Conservation (phyloP, 495 filamentous ascomycete genomes). For the Wilcoxina mikolae region DNA sequence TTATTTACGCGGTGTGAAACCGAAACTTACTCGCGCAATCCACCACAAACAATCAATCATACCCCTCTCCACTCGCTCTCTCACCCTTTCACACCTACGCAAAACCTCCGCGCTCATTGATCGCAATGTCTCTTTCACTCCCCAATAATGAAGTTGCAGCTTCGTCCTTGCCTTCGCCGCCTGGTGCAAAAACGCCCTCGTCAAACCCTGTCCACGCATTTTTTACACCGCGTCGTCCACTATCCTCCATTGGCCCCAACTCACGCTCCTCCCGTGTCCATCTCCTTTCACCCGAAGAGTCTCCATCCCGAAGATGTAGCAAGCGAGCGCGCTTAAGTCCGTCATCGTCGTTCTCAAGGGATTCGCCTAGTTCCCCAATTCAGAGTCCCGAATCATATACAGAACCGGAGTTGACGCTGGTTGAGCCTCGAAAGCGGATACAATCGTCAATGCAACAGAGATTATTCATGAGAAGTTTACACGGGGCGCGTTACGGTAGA, state of each 20-base stretch:
- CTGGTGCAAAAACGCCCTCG: conserved; percentile 13
- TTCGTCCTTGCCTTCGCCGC: conserved; percentile 20
- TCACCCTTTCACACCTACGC: not conserved
- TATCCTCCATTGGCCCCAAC: conserved; percentile 13
- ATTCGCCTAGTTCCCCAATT: not conserved
- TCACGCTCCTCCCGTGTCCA: conserved; percentile 11
- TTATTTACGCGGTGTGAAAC: not conserved
- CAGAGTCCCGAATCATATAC: not conserved
- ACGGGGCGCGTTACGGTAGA: conserved; percentile 11
- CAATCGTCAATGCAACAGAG: conserved; percentile 9
- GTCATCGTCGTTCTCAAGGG: conserved; percentile 8
- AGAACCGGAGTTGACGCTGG: conserved; percentile 7
- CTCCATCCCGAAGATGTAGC: conserved; percentile 14
- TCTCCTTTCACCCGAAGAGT: conserved; percentile 24
- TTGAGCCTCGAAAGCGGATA: conserved; percentile 7
- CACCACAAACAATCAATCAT: not conserved
- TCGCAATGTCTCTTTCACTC: not conserved
- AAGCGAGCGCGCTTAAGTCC: conserved; percentile 16
- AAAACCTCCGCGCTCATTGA: not conserved
- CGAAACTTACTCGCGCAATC: not conserved
- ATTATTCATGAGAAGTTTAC: conserved; percentile 21
- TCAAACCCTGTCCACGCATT: conserved; percentile 25
- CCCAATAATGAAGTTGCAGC: not conserved
- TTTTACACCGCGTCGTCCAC: conserved; percentile 24
- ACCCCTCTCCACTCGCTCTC: too few relatives aligned